A percentile compares a stretch with the other conserved stretches of the same genome.
phyloP scores from a whole-genome alignment of 371 early-diverging fungal species.

The Chytridium lagenaria region DNA sequence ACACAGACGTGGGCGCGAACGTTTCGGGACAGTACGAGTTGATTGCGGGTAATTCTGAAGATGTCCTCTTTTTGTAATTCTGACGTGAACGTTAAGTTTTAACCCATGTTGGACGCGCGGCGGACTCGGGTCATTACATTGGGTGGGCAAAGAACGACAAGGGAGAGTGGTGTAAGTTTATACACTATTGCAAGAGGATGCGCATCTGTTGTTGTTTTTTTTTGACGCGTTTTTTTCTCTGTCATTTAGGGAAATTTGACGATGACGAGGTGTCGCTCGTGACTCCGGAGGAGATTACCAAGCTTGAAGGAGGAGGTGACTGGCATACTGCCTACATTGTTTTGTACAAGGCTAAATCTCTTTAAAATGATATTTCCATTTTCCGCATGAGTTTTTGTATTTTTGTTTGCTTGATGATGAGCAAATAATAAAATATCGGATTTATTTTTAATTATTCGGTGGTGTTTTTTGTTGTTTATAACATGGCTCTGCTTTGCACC shows the following conservation, averaged over 20 bases:
- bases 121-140: constrained; percentile 79
- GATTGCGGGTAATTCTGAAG: constrained; percentile 43
- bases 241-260: constrained; percentile 79
- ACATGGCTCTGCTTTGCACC: too few relatives aligned
- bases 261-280: constrained; percentile 93
- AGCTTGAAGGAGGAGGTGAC: constrained; percentile 87
- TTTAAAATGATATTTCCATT: too few relatives aligned
- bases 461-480: too few relatives aligned
- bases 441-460: too few relatives aligned
- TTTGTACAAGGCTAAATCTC: constrained; percentile 38
- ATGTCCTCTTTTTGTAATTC: constrained; percentile 25
- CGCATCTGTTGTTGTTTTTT: too few relatives aligned
- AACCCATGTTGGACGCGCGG: constrained; percentile 85
- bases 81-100: too few relatives aligned
- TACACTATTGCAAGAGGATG: neutral
- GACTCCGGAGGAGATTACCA: constrained; percentile 82
- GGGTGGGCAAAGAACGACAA: constrained; percentile 69
- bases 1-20: constrained; percentile 78
- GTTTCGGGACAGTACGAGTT: constrained; percentile 59
- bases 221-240: too few relatives aligned
- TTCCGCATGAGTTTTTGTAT: too few relatives aligned
- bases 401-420: too few relatives aligned
- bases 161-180: constrained; percentile 53
- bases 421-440: too few relatives aligned
- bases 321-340: constrained; percentile 55